A percentile compares a stretch with the other conserved stretches of the same genome.
Conservation (phyloP, 208 protist species). For the Leishmania gerbilli region DNA sequence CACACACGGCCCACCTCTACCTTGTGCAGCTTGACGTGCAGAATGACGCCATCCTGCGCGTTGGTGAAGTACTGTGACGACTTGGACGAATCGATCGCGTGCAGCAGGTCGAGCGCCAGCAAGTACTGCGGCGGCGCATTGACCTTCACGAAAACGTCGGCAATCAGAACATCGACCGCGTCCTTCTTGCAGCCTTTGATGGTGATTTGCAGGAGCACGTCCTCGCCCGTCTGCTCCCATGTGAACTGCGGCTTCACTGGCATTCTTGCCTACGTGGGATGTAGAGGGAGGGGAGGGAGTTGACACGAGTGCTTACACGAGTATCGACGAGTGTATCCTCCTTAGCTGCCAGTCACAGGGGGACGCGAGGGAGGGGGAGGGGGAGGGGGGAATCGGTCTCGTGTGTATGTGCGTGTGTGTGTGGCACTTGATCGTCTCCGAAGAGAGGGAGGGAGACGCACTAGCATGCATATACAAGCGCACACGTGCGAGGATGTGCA, state of each 20-base stretch:
- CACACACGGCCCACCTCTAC: slow-evolving; percentile 43
- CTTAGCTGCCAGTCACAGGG: not conserved
- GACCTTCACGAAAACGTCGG: slow-evolving; percentile 84
- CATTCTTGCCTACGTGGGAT: slow-evolving; percentile 41
- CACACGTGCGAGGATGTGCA: not conserved
- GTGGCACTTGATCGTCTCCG: not conserved
- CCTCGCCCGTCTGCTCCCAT: slow-evolving; percentile 86
- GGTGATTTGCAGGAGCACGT: slow-evolving; percentile 67
- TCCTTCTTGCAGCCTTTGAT: slow-evolving; percentile 86
- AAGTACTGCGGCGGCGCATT: slow-evolving; percentile 88
- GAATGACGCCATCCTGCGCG: slow-evolving; percentile 24
- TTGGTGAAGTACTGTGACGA: slow-evolving; percentile 58
- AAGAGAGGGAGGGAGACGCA: not conserved
- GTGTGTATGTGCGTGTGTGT: not conserved
- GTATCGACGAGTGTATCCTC: not conserved
- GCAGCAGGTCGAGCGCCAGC: slow-evolving; percentile 83
- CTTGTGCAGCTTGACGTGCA: slow-evolving; percentile 79
- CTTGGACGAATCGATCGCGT: slow-evolving; percentile 58
- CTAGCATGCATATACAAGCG: not conserved
- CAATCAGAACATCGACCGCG: slow-evolving; percentile 85
- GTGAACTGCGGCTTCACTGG: slow-evolving; percentile 82
- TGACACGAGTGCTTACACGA: not conserved
- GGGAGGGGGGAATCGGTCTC: not conserved
- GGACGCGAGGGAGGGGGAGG: not conserved
- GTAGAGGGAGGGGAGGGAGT: not conserved